phyloP scores from a whole-genome alignment of 2,329 filamentous ascomycete species.

The Graphilbum sp. region DNA sequence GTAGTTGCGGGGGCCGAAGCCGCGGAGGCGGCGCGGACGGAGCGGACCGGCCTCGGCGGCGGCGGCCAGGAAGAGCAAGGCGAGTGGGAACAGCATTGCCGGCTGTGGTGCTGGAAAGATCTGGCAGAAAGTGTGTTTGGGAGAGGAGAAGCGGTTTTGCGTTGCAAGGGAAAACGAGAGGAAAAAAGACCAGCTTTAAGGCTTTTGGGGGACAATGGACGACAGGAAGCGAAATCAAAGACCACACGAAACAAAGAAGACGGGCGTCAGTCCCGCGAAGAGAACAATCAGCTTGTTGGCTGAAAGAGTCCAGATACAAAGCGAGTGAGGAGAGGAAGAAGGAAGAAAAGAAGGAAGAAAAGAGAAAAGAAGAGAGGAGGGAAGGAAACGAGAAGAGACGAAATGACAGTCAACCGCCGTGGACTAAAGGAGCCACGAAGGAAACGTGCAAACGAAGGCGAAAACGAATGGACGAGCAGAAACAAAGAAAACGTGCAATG shows the following conservation, averaged over 20 bases:
- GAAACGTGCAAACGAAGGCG: no score
- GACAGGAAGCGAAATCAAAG: no score
- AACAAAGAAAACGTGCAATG: neutral
- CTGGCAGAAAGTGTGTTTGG: no score
- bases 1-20: neutral
- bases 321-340: neutral
- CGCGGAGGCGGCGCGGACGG: neutral
- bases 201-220: no score
- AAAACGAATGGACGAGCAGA: constrained; percentile 4
- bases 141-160: no score
- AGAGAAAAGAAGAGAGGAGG: constrained; percentile 1
- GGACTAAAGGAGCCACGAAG: constrained; percentile 8
- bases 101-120: no score
- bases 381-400: neutral
- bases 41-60: constrained; percentile 14
- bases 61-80: constrained; percentile 3
- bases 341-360: neutral
- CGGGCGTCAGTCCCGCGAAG: neutral
- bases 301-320: no score
- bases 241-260: no score
- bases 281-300: neutral
- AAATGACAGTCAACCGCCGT: neutral
- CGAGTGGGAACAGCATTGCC: constrained; percentile 4
- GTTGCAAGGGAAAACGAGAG: no score
- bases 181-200: no score